phyloP scores from a whole-genome alignment of 345 rosid genomes.

The Eucalyptus pauciflora region DNA sequence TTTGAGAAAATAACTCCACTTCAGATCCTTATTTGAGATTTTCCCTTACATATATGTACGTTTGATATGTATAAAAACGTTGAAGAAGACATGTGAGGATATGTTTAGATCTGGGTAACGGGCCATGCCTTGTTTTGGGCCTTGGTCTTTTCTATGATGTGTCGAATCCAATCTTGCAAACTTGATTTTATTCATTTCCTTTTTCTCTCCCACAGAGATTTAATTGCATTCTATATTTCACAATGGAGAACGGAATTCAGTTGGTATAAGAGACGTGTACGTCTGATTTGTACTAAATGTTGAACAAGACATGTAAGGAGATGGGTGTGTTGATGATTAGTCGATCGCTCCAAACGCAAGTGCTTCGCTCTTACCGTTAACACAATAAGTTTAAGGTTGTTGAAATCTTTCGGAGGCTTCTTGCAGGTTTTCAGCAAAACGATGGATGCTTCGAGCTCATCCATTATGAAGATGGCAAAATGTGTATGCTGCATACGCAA shows the following conservation, averaged over 20 bases:
- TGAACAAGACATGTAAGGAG: not conserved
- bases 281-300: not conserved
- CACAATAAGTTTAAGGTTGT: not conserved
- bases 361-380: not conserved
- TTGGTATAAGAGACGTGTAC: accelerated
- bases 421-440: not conserved
- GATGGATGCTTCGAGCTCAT: not conserved
- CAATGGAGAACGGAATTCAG: accelerated
- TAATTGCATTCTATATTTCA: not conserved
- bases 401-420: not conserved
- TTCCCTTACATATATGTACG: no score
- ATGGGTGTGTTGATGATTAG: not conserved
- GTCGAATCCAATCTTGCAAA: not conserved
- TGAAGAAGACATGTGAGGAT: not conserved
- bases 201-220: not conserved
- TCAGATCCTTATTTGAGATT: no score
- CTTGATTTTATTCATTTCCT: not conserved
- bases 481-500: not conserved
- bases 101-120: not conserved
- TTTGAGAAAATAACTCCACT: no score
- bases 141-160: not conserved
- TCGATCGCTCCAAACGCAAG: not conserved
- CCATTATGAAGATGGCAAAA: not conserved
- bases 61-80: not conserved
- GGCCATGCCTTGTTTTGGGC: not conserved